Percentiles rank a stretch among this genome's conserved stretches.
These are phyloP conservation scores for Eustoma russellianum DNA, from an alignment of 257 asterid species.

Conservation along the genomic window DNA sequence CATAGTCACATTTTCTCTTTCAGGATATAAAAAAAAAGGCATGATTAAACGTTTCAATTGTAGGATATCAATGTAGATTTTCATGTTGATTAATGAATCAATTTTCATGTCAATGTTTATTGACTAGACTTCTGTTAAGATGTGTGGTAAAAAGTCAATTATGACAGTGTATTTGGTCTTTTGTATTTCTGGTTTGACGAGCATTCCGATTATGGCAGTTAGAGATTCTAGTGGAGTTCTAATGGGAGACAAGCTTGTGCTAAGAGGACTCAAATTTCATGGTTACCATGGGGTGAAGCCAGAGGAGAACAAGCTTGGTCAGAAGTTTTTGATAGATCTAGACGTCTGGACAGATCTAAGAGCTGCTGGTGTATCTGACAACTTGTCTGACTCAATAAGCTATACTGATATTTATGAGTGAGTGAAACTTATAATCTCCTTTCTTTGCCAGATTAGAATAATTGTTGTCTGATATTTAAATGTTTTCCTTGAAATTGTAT, in stretches of 20 bases:
- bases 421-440: slow-evolving; percentile 5
- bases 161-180: no score
- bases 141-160: no score
- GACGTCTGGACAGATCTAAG: slow-evolving; percentile 94
- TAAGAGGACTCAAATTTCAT: slow-evolving; percentile 82
- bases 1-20: no score
- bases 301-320: slow-evolving; percentile 77
- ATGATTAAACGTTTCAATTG: no score
- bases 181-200: no score
- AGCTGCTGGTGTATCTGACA: slow-evolving; percentile 67
- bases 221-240: slow-evolving; percentile 22
- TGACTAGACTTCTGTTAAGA: no score
- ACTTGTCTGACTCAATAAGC: slow-evolving; percentile 63
- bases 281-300: slow-evolving; percentile 89
- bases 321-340: slow-evolving; percentile 72
- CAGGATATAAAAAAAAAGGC: no score
- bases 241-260: slow-evolving; percentile 75
- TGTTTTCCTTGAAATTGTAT: no score
- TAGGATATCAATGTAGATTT: no score
- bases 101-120: no score
- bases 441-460: neutral
- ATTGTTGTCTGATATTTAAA: neutral
- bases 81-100: no score
- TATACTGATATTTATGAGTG: slow-evolving; percentile 74
- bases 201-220: neutral